phyloP scores from a whole-genome alignment of 352 stramenopile genomes.

The Pythium folliculosum region DNA sequence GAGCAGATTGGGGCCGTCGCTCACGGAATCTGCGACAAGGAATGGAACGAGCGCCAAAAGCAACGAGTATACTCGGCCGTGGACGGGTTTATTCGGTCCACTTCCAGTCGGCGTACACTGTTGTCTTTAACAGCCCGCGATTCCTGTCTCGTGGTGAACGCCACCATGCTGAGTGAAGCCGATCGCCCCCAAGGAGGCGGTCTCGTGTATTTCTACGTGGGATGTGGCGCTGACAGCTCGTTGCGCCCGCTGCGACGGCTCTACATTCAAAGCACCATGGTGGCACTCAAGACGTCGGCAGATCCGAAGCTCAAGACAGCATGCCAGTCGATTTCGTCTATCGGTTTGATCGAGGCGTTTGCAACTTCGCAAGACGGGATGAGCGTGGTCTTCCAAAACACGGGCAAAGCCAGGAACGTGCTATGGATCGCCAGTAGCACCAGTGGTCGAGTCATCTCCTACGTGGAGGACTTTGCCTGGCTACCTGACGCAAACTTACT shows the following conservation, averaged over 20 bases:
- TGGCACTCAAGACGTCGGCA: neutral
- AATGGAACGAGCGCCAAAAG: neutral
- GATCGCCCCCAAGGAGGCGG: neutral
- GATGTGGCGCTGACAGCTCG: neutral
- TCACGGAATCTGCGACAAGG: neutral
- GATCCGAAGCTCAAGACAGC: too few relatives aligned
- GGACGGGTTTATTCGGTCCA: neutral
- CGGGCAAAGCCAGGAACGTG: constrained; percentile 1
- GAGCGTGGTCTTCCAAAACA: constrained; percentile 9
- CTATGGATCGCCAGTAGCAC: constrained; percentile 8
- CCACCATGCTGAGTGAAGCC: constrained; percentile 12
- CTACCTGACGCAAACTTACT: neutral
- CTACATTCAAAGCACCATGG: neutral
- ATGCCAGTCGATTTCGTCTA: neutral
- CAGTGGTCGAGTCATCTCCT: constrained; percentile 10
- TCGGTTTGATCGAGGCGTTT: constrained; percentile 16
- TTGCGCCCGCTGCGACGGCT: constrained; percentile 12
- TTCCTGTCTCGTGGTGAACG: constrained; percentile 19
- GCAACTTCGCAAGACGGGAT: neutral
- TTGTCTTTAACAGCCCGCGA: constrained; percentile 5
- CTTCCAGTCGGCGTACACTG: neutral
- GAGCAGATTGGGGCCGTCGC: neutral
- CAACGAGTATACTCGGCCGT: constrained; percentile 1
- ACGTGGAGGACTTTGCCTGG: constrained; percentile 23
- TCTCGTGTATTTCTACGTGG: constrained; percentile 7